phyloP scores from a whole-genome alignment of 148 eudicot genomes.

The Pharnaceum exiguum region DNA sequence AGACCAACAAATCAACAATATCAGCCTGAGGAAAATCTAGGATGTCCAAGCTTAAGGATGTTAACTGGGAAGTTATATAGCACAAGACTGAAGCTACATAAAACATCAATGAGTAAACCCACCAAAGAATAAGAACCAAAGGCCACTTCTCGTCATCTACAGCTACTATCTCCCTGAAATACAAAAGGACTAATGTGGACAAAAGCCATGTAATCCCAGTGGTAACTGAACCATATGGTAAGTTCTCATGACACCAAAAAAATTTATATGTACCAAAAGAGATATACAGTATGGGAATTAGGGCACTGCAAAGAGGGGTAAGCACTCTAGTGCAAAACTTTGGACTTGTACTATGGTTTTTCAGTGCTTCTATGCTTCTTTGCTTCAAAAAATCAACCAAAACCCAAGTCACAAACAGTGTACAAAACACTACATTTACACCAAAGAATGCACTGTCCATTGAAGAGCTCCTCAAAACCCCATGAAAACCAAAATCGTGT shows the following conservation, averaged over 20 bases:
- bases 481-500: constrained; percentile 9
- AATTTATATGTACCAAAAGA: constrained; percentile 41
- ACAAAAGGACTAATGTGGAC: constrained; percentile 37
- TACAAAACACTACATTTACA: constrained; percentile 48
- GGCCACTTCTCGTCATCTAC: constrained; percentile 41
- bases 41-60: constrained; percentile 21
- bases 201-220: constrained; percentile 52
- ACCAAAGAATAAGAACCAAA: constrained; percentile 53
- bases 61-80: constrained; percentile 26
- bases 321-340: constrained; percentile 24
- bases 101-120: constrained; percentile 42
- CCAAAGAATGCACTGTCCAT: constrained; percentile 40
- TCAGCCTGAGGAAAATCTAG: constrained; percentile 34
- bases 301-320: constrained; percentile 31
- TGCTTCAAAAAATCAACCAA: constrained; percentile 35
- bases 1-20: constrained; percentile 42
- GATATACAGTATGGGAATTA: constrained; percentile 34
- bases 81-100: constrained; percentile 26
- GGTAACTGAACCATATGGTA: constrained; percentile 24
- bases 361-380: constrained; percentile 12
- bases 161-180: constrained; percentile 20
- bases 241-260: constrained; percentile 24
- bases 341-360: constrained; percentile 12
- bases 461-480: constrained; percentile 21
- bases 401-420: constrained; percentile 52